Evolutionary conservation across 192 early-diverging fungal genomes (phyloP).

Genomic region (Umbelopsis isabellina): DNA sequence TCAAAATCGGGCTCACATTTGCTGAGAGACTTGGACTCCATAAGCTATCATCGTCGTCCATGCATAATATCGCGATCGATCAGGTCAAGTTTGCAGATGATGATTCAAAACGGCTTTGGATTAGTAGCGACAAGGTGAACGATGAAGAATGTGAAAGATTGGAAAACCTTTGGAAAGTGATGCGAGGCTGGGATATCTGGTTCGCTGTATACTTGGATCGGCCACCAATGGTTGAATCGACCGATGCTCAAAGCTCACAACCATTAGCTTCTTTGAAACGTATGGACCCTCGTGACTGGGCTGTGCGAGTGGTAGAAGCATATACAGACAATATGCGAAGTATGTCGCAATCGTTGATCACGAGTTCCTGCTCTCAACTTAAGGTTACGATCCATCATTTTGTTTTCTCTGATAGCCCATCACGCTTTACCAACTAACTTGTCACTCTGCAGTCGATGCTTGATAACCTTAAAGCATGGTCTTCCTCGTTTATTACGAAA

Average conservation of each 20-base stretch:
- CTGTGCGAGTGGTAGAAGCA: neutral
- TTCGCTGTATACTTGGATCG: slow-evolving; percentile 15
- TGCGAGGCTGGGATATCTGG: slow-evolving; percentile 6
- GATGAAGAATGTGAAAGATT: slow-evolving; percentile 9
- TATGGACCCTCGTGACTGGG: slow-evolving; percentile 9
- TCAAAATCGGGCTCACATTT: slow-evolving; percentile 21
- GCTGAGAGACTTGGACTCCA: slow-evolving; percentile 11
- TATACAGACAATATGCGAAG: slow-evolving; percentile 9
- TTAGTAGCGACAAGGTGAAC: neutral
- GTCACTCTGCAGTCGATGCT: neutral
- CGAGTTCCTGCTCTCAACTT: neutral
- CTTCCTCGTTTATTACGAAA: neutral
- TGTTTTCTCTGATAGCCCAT: too few species aligned
- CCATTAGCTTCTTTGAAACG: neutral
- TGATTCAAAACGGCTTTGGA: slow-evolving; percentile 9
- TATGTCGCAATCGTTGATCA: neutral
- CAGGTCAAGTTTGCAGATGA: neutral
- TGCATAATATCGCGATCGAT: neutral
- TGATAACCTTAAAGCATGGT: slow-evolving; percentile 11
- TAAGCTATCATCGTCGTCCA: neutral
- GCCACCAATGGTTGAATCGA: slow-evolving; percentile 7
- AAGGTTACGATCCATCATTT: neutral
- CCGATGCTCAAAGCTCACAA: neutral
- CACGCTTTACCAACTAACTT: too few species aligned
- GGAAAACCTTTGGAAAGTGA: slow-evolving; percentile 6